Evolutionary conservation across 176 grass and related monocot genomes (phyloP).

Genomic region (Oryza meyeriana): DNA sequence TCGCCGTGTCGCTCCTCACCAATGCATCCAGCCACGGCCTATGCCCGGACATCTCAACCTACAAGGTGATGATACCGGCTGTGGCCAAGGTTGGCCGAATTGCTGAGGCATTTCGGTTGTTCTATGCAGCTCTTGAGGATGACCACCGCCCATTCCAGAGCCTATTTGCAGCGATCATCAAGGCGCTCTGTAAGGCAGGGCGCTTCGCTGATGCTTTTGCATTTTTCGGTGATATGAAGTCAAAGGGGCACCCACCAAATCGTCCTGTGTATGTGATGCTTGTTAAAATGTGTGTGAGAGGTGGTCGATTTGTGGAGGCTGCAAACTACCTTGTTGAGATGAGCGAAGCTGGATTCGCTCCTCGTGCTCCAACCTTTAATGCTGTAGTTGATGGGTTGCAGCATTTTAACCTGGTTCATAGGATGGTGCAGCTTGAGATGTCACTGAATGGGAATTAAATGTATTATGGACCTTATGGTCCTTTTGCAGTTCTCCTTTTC

Average conservation of each 20-base stretch:
- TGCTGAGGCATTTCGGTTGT: slow-evolving; percentile 72
- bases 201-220: slow-evolving; percentile 70
- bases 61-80: slow-evolving; percentile 83
- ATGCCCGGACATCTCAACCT: slow-evolving; percentile 89
- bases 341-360: slow-evolving; percentile 67
- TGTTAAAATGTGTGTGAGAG: slow-evolving; percentile 88
- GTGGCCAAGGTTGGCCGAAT: slow-evolving; percentile 79
- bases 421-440: no score
- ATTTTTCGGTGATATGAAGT: slow-evolving; percentile 83
- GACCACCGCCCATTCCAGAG: slow-evolving; percentile 79
- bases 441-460: slow-evolving; percentile 49
- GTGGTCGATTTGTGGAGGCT: slow-evolving; percentile 69
- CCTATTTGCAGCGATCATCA: slow-evolving; percentile 80
- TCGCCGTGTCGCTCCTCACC: slow-evolving; percentile 55
- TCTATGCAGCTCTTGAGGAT: slow-evolving; percentile 68
- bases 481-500: background rate
- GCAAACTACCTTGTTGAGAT: slow-evolving; percentile 86
- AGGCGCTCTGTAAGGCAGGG: slow-evolving; percentile 84
- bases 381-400: slow-evolving; percentile 67
- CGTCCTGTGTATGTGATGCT: no score
- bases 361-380: slow-evolving; percentile 61
- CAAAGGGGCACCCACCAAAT: slow-evolving; percentile 59
- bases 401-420: slow-evolving; percentile 56
- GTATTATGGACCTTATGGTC: background rate
- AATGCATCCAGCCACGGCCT: slow-evolving; percentile 63